phyloP scores from a whole-genome alignment of 176 grass and related monocot species.

The Paspalum vaginatum region DNA sequence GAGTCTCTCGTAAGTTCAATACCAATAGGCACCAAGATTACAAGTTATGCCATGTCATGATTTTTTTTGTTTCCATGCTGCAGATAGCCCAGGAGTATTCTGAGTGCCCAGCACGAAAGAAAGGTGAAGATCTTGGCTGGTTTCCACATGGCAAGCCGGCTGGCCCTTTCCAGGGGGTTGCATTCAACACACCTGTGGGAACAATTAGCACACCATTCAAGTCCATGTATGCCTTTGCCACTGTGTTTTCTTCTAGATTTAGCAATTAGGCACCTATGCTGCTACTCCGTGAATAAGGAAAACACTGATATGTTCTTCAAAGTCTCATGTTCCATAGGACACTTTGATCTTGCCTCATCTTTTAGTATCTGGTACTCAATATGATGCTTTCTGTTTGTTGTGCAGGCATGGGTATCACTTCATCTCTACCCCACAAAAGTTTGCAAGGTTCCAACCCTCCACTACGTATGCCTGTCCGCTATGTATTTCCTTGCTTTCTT shows the following conservation, averaged over 20 bases:
- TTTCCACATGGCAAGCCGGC: constrained; percentile 97
- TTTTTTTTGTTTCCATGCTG: background rate
- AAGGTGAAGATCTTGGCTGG: constrained; percentile 98
- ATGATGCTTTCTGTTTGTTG: background rate
- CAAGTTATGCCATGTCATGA: constrained; percentile 7
- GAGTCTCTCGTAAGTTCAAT: background rate
- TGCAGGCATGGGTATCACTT: constrained; percentile 89
- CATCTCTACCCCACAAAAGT: too few relatives aligned
- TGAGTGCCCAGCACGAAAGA: constrained; percentile 93
- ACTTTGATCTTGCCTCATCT: background rate
- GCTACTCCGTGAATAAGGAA: background rate
- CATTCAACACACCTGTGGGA: constrained; percentile 82
- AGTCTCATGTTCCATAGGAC: background rate
- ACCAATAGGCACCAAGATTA: background rate
- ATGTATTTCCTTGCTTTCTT: too few relatives aligned
- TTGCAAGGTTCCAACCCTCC: too few relatives aligned
- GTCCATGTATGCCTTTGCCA: constrained; percentile 63
- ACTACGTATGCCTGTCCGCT: too few relatives aligned
- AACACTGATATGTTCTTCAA: constrained; percentile 3
- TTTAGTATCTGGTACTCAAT: background rate
- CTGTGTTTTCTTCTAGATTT: too few relatives aligned
- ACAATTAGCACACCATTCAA: constrained; percentile 86
- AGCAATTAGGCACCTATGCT: too few relatives aligned
- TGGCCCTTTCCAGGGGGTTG: constrained; percentile 95
- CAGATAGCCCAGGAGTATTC: constrained; percentile 87